Evolutionary conservation across 2,329 filamentous ascomycete genomes (phyloP), one percentile per base, ranked within the genome.

Genomic region (Ophiostoma tasmaniense): DNA sequence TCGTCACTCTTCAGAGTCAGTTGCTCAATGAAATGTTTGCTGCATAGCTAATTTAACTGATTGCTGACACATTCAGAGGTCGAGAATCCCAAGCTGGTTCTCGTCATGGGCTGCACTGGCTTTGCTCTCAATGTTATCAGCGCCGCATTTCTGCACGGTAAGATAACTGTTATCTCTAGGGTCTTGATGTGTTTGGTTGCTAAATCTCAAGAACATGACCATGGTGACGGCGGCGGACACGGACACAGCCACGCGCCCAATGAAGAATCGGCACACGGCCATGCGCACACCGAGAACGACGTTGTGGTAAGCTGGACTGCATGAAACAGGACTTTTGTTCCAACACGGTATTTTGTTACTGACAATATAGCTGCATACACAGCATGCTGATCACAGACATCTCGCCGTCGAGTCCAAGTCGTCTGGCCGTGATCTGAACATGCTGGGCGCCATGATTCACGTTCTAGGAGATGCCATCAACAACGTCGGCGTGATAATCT

Each of bases 401-500:
- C 77, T 76, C 20, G 71, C 74, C 8, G 69, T 75, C 22, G 73
- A 74, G 25, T 70, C 76, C 11, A 73, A 77, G 67, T 70, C 73
- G 17, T 80, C 78, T 0, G 80, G 80, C 0, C 81, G 81, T 69
- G 88, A 93, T 74, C 80, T 93, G n/a, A 89, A 87, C 13, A 89
- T 91, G 81, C 79, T 90, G 71, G 90, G 88, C 1, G 89, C 91
- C 0, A 75, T 93, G 13, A 78, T 91, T 17, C 90, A 93, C 74
- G 84, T 93, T 33, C 74, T 90, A 2, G 88, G 89, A 39, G 90
- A 93, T 74, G 89, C 89, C 5, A 81, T 90, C 71, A 93, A 92
- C 78, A 93, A 93, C 73, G 76, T 92, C 13, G 90, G 89, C 11
- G 90, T 93, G 70, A 91, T 92, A 66, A 80, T 89, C 45, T 85